Evolutionary conservation across 2,329 filamentous ascomycete species (phyloP).

Genomic region (Coleophoma cylindrospora): DNA sequence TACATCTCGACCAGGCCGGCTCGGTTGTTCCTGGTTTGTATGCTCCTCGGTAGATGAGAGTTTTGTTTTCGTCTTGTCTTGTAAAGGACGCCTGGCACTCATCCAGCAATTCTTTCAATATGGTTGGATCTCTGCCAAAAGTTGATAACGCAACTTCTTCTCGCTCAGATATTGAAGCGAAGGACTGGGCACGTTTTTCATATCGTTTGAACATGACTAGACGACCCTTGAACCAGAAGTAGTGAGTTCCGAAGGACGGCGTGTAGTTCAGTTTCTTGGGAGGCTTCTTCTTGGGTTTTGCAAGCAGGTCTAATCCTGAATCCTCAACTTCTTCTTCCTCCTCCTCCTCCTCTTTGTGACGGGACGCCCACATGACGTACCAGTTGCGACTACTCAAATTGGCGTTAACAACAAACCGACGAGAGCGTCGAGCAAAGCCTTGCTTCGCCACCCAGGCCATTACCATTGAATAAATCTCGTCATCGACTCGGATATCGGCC

Average conservation of each 20-base stretch:
- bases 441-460: conserved; percentile 66
- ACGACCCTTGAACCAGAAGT: conserved; percentile 60
- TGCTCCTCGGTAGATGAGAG: conserved; percentile 58
- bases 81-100: conserved; percentile 52
- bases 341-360: conserved; percentile 41
- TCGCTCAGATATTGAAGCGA: conserved; percentile 40
- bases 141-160: conserved; percentile 57
- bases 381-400: conserved; percentile 49
- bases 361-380: conserved; percentile 36
- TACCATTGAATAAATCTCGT: conserved; percentile 68
- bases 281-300: conserved; percentile 31
- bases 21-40: conserved; percentile 34
- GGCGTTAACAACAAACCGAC: conserved; percentile 61
- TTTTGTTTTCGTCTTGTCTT: conserved; percentile 55
- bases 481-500: conserved; percentile 62
- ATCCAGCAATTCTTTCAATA: conserved; percentile 57
- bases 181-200: conserved; percentile 39
- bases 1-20: conserved; percentile 53
- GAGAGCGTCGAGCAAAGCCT: conserved; percentile 52
- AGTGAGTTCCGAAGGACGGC: conserved; percentile 61
- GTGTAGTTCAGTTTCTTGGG: conserved; percentile 48
- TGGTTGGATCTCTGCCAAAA: conserved; percentile 53
- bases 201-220: conserved; percentile 53
- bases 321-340: conserved; percentile 30
- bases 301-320: conserved; percentile 14